Base-by-base conservation (phyloP, 176 grass and related monocot species). In the Tuctoria greenei region DNA sequence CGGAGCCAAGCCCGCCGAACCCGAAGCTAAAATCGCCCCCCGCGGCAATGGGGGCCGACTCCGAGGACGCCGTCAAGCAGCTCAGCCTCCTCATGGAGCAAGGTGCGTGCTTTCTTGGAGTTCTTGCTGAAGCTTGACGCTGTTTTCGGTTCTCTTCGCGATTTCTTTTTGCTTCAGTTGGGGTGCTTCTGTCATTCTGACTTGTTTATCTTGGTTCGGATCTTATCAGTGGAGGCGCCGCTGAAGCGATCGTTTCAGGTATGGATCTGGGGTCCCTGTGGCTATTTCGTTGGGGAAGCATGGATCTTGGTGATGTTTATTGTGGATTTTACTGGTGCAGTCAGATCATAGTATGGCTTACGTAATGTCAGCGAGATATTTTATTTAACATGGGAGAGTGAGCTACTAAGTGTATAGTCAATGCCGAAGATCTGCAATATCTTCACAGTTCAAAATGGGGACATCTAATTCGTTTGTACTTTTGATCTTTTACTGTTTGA, bases 171-270 rank as follows among this genome's bases (percentile, higher is more conserved):
- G n/a, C n/a, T n/a, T n/a, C n/a, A n/a, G 43, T 67, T 40, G 82
- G 36, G 36, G 71, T 43, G 45, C 42, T 72, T 52, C 28, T 18
- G 31, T 26, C 28, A 52, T 15, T 63, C 69, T 74, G 24, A 65
- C 74, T 37, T 76, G 20, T 25, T 67, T 54, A 11, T 69, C 44
- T 72, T 77, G 67, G 42, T 35, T 50, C 41, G 65, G 72, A 78
- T 81, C 75, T 88, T 84, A 56, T 59, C 92, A 99, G 95, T 92
- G 89, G 91, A 99, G 31, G 82, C 80, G 69, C 70, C 87, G 83
- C 83, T 92, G 52, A 90, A 83, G 87, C 77, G 69, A 41, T 78
- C 95, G 50, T 99, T 99, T 86, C 87, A 95, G 95, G 95, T 99
- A 85, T 67, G 87, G 52, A 85, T 76, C 84, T 79, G 70, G 37